Evolutionary conservation across 139 green algal species (phyloP).

Genomic region (Gonium pectorale): DNA sequence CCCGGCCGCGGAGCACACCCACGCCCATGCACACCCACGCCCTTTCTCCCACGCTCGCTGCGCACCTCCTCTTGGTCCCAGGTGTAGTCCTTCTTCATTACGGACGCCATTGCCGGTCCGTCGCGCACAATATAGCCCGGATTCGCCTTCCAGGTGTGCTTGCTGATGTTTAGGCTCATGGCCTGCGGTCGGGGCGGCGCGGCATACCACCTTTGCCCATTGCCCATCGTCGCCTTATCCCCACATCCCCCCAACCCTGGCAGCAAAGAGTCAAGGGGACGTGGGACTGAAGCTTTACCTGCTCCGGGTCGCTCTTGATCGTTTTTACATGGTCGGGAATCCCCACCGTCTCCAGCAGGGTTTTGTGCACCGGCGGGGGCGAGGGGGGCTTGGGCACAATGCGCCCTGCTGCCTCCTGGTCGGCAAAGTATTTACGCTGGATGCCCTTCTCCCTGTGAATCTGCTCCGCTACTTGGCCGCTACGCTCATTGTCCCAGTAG

Average conservation of each 20-base stretch:
- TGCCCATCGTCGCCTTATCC: too few species aligned
- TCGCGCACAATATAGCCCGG: conserved; percentile 68
- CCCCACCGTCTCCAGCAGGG: conserved; percentile 53
- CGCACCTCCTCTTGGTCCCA: conserved; percentile 69
- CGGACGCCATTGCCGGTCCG: conserved; percentile 51
- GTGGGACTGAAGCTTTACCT: neutral
- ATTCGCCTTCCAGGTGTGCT: conserved; percentile 60
- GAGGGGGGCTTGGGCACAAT: conserved; percentile 43
- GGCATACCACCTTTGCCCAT: too few species aligned
- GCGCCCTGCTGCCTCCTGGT: conserved; percentile 52
- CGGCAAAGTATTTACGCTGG: conserved; percentile 45
- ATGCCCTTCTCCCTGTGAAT: conserved; percentile 28
- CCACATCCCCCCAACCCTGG: too few species aligned
- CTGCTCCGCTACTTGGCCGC: conserved; percentile 17
- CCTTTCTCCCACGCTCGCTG: neutral
- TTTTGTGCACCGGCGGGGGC: neutral
- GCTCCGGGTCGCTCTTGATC: conserved; percentile 49
- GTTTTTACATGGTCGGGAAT: conserved; percentile 50
- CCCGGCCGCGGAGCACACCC: neutral
- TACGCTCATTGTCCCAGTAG: conserved; percentile 28
- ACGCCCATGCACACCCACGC: neutral
- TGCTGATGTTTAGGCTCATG: conserved; percentile 49
- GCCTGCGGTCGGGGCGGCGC: too few species aligned
- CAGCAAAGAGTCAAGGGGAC: too few species aligned
- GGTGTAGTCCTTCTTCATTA: conserved; percentile 62